Percentiles rank a stretch among this genome's conserved stretches.
phyloP scores from a whole-genome alignment of 805 yeast species.

The Helenozyma baotianmanensis region DNA sequence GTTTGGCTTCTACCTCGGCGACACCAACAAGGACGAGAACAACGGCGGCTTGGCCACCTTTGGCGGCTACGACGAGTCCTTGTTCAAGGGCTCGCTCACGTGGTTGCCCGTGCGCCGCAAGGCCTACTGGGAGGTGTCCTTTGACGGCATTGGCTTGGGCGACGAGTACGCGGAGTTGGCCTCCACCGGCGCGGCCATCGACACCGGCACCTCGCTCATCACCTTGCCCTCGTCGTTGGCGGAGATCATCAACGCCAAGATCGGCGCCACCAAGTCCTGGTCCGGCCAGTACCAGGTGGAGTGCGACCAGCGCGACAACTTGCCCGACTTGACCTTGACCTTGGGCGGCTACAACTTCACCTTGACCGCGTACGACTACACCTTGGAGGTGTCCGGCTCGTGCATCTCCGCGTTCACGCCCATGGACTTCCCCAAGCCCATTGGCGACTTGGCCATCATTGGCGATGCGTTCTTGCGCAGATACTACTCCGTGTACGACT shows the following conservation, averaged over 20 bases:
- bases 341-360: slow-evolving; percentile 91
- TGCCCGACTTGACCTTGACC: slow-evolving; percentile 90
- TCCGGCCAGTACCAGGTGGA: slow-evolving; percentile 94
- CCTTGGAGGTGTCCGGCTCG: slow-evolving; percentile 88
- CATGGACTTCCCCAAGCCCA: slow-evolving; percentile 95
- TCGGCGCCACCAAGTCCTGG: slow-evolving; percentile 97
- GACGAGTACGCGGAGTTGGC: slow-evolving; percentile 82
- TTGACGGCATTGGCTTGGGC: slow-evolving; percentile 88
- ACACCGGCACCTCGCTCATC: slow-evolving; percentile 96
- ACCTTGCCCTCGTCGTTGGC: slow-evolving; percentile 94
- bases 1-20: slow-evolving; percentile 91
- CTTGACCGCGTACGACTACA: slow-evolving; percentile 84
- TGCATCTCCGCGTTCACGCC: slow-evolving; percentile 97
- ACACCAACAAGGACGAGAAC: slow-evolving; percentile 56
- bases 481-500: slow-evolving; percentile 90
- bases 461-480: slow-evolving; percentile 97
- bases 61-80: slow-evolving; percentile 84
- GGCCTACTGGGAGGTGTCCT: slow-evolving; percentile 98
- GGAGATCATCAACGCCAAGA: slow-evolving; percentile 89
- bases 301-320: slow-evolving; percentile 74
- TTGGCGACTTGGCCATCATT: slow-evolving; percentile 92
- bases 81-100: slow-evolving; percentile 77
- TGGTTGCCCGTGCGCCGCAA: slow-evolving; percentile 98
- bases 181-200: slow-evolving; percentile 93
- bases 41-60: slow-evolving; percentile 91